Evolutionary conservation across 1,284 basidiomycete species (phyloP).

Genomic region (Boletus semigastroideus): DNA sequence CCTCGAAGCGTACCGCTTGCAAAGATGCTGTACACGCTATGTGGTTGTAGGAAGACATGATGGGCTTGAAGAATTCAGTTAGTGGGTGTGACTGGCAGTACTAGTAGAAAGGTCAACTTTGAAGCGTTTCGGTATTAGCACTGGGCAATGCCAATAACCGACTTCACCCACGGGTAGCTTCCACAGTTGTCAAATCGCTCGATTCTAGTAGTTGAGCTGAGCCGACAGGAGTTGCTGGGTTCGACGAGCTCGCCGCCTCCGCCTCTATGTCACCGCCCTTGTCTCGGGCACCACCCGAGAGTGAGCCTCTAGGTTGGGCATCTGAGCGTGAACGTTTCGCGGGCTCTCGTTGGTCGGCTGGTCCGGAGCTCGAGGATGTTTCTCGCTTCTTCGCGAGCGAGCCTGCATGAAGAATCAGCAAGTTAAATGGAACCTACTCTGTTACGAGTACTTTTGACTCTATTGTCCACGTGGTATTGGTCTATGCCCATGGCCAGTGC

Average conservation of each 20-base stretch:
- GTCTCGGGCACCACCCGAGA: background rate
- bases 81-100: background rate
- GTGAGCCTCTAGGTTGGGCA: background rate
- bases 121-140: background rate
- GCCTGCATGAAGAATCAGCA: background rate
- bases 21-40: background rate
- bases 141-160: background rate
- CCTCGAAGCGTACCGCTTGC: slow-evolving; percentile 5
- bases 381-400: slow-evolving; percentile 3
- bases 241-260: background rate
- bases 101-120: background rate
- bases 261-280: background rate
- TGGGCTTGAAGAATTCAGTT: slow-evolving; percentile 5
- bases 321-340: background rate
- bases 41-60: slow-evolving; percentile 5
- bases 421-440: background rate
- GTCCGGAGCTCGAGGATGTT: background rate
- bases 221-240: background rate
- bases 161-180: slow-evolving; percentile 1
- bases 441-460: slow-evolving; percentile 1
- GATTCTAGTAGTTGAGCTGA: background rate
- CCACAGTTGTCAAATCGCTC: background rate
- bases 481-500: slow-evolving; percentile 9
- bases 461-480: background rate
- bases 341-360: background rate